Base-by-base conservation (phyloP, 75 land plant species). In the Azolla pinnata region DNA sequence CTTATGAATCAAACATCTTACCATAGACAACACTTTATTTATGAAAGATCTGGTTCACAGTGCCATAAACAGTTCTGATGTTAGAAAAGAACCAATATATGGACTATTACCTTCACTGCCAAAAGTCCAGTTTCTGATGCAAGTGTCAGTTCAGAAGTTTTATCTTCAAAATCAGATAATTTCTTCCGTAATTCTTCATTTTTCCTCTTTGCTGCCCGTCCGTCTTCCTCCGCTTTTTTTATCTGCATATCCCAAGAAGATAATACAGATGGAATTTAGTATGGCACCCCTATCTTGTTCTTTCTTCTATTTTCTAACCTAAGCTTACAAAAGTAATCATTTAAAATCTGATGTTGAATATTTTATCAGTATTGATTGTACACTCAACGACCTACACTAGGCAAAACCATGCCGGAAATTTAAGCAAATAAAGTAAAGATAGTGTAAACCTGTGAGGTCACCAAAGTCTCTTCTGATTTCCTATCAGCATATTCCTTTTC, bases 41-140 rank as follows among this genome's bases (percentile, higher is more conserved):
- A n/a, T n/a, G n/a, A n/a, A n/a, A n/a, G n/a, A n/a, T n/a, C n/a
- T n/a, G n/a, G n/a, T n/a, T n/a, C n/a, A n/a, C n/a, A n/a, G n/a
- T n/a, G n/a, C n/a, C n/a, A n/a, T 12, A 35, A 5, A 35, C 40
- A 35, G 40, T 12, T 35, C 12, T 35, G 10, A 35, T 5, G 40
- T 35, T 35, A 5, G 12, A 35, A 35, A 5, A 5, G 40, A 47
- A 47, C 19, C 20, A 47, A 20, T 9, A 47, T 12, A 47, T 5
- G 40, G 40, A 12, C 40, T 20, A 3, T 28, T 19, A 69, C 75
- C 75, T 72, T 72, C 8, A 59, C 47, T 25, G 26, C 29, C 21
- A 31, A 29, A 27, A 64, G 55, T 9, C 75, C 70, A 12, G 75
- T 56, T 31, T 73, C 70, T 24, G 71, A 66, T 55, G 70, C 70